Evolutionary conservation across 306 rosid species (phyloP).

Genomic region (Vigna angularis): DNA sequence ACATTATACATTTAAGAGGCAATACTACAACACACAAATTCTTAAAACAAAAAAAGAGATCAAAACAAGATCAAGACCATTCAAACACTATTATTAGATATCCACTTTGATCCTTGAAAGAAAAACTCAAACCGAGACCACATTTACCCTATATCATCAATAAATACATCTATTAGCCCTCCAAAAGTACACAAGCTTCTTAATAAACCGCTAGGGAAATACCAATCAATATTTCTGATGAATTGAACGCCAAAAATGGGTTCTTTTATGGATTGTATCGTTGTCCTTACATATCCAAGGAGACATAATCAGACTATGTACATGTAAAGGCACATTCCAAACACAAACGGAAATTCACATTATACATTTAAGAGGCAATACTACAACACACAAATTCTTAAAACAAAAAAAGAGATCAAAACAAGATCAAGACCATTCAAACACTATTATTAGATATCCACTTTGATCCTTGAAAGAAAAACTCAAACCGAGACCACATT

Average conservation of each 20-base stretch:
- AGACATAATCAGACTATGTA: conserved; percentile 3
- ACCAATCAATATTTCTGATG: background rate
- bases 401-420: background rate
- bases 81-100: conserved; percentile 10
- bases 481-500: conserved; percentile 14
- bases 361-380: background rate
- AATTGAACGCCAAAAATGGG: background rate
- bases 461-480: conserved; percentile 11
- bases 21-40: background rate
- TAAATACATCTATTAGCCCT: conserved; percentile 4
- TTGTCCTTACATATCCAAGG: background rate
- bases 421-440: conserved; percentile 28
- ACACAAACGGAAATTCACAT: conserved; percentile 29
- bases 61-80: conserved; percentile 28
- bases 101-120: conserved; percentile 13
- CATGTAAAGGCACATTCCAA: conserved; percentile 17
- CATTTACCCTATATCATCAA: background rate
- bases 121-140: conserved; percentile 1
- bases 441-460: background rate
- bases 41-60: background rate
- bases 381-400: background rate
- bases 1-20: background rate
- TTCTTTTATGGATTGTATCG: background rate
- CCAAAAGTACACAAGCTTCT: conserved; percentile 6
- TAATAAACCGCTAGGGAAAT: background rate